Evolutionary conservation across 257 asterid genomes (phyloP).

Genomic region (Solanum bukasovii): DNA sequence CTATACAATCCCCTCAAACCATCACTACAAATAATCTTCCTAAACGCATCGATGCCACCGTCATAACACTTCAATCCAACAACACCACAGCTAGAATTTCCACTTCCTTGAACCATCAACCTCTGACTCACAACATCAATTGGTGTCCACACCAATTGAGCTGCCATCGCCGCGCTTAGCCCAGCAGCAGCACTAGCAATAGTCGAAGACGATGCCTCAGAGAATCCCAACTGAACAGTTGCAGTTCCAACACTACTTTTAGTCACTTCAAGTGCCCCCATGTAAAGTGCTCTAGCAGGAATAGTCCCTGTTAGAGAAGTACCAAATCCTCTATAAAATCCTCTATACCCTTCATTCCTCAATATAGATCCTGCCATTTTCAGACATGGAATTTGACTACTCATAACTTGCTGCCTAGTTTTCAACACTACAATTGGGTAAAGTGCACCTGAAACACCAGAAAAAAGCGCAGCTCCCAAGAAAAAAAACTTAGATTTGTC

Average conservation of each 20-base stretch:
- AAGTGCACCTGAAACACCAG: constrained; percentile 71
- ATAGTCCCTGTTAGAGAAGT: constrained; percentile 87
- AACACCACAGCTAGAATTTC: constrained; percentile 13
- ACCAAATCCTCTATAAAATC: constrained; percentile 86
- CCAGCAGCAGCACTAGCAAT: constrained; percentile 95
- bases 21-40: constrained; percentile 53
- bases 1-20: constrained; percentile 82
- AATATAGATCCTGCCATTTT: constrained; percentile 67
- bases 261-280: constrained; percentile 94
- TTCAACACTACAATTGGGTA: constrained; percentile 81
- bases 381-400: constrained; percentile 36
- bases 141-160: constrained; percentile 97
- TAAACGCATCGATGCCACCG: constrained; percentile 84
- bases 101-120: constrained; percentile 80
- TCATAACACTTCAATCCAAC: constrained; percentile 51
- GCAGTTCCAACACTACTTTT: constrained; percentile 78
- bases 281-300: constrained; percentile 92
- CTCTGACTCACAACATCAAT: constrained; percentile 95
- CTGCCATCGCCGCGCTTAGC: constrained; percentile 89
- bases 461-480: constrained; percentile 88
- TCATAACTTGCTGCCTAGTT: constrained; percentile 80
- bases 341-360: constrained; percentile 55
- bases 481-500: constrained; percentile 90
- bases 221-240: constrained; percentile 43
- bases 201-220: constrained; percentile 69